Percentiles rank a stretch among this genome's conserved stretches.
Evolutionary conservation across 2,329 filamentous ascomycete species (phyloP).

Genomic region (Colletotrichum sp.): DNA sequence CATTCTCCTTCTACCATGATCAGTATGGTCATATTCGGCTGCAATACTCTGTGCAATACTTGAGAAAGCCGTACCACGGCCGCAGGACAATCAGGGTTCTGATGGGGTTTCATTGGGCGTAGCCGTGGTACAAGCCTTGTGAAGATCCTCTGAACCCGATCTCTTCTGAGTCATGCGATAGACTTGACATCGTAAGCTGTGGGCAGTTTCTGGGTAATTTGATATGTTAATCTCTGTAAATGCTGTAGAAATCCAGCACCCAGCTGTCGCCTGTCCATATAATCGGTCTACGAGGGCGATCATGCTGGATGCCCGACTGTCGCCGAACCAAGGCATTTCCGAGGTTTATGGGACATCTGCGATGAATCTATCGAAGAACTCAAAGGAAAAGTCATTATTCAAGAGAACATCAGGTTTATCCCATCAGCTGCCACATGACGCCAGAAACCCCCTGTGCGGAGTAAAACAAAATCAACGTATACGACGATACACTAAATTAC

Average conservation of each 20-base stretch:
- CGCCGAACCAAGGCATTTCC: neutral
- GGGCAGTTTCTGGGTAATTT: neutral
- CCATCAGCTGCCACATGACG: too few species aligned
- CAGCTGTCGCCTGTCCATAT: neutral
- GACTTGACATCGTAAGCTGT: neutral
- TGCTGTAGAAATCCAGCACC: rapidly evolving
- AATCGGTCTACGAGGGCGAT: neutral
- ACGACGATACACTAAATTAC: too few species aligned
- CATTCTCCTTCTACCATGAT: neutral
- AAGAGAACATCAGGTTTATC: neutral
- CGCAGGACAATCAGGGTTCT: neutral
- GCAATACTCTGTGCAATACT: neutral
- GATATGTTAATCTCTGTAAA: neutral
- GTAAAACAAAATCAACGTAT: too few species aligned
- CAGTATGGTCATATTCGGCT: neutral
- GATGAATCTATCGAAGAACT: neutral
- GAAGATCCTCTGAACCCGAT: neutral
- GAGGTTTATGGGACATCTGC: neutral
- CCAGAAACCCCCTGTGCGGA: too few species aligned
- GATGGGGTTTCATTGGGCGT: neutral
- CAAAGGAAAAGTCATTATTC: neutral
- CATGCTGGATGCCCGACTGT: neutral
- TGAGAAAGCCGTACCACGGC: neutral
- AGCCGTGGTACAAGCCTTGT: neutral
- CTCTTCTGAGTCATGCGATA: neutral